Evolutionary conservation across 1,139 yeast genomes (phyloP).

Genomic region (Candida smagusa): DNA sequence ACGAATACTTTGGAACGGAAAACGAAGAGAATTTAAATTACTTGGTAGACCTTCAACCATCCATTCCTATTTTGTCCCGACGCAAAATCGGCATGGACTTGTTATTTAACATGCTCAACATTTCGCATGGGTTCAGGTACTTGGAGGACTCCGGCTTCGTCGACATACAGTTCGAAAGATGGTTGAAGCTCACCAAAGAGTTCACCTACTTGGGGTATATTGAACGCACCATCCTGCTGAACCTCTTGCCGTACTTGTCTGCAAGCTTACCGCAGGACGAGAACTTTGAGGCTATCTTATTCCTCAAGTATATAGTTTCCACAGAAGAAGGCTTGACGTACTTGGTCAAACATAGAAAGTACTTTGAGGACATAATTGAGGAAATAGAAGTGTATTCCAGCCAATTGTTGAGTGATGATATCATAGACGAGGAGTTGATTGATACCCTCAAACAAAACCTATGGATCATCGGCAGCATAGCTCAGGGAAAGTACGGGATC

Average conservation of each 20-base stretch:
- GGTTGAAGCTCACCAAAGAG: conserved; percentile 20
- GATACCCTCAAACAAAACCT: conserved; percentile 63
- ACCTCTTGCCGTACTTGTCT: conserved; percentile 25
- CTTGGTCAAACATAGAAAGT: conserved; percentile 25
- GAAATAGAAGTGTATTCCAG: conserved; percentile 19
- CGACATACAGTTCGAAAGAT: conserved; percentile 28
- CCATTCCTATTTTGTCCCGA: conserved; percentile 25
- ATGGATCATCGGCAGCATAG: conserved; percentile 88
- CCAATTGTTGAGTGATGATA: conserved; percentile 11
- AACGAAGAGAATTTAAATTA: conserved; percentile 16
- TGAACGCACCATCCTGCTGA: conserved; percentile 19
- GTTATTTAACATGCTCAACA: conserved; percentile 27
- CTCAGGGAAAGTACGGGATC: conserved; percentile 66
- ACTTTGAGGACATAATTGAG: conserved; percentile 24
- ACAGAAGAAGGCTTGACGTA: conserved; percentile 73
- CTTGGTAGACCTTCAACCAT: conserved; percentile 31
- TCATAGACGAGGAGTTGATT: conserved; percentile 10
- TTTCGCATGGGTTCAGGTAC: conserved; percentile 35
- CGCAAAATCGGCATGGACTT: conserved; percentile 25
- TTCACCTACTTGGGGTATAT: conserved; percentile 24
- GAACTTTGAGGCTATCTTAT: conserved; percentile 56
- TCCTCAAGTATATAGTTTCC: conserved; percentile 74
- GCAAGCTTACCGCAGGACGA: background rate
- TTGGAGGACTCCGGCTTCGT: conserved; percentile 33
- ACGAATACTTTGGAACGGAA: conserved; percentile 10